Conservation (phyloP, 331 rosid species). For the Erythrophleum ivorense region DNA sequence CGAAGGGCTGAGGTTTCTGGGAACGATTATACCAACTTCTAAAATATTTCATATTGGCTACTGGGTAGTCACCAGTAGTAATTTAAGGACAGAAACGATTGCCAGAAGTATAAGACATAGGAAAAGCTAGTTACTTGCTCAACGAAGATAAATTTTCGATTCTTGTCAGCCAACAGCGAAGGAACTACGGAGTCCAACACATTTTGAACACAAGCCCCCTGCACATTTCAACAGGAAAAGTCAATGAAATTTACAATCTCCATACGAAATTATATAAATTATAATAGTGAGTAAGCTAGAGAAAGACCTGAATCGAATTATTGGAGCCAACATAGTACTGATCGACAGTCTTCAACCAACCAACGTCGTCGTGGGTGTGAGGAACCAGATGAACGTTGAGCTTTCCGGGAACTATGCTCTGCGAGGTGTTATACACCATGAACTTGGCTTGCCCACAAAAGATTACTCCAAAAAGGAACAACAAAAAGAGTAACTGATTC, state of each 20-base stretch:
- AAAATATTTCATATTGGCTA: constrained; percentile 2
- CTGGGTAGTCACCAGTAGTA: neutral
- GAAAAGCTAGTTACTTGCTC: constrained; percentile 48
- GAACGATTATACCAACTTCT: constrained; percentile 1
- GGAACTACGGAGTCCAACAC: constrained; percentile 85
- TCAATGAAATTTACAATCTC: constrained; percentile 32
- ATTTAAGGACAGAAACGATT: neutral
- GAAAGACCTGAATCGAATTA: constrained; percentile 82
- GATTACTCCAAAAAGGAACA: constrained; percentile 46
- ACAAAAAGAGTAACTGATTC: constrained; percentile 36
- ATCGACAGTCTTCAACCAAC: constrained; percentile 97
- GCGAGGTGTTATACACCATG: constrained; percentile 67
- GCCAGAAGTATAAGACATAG: neutral
- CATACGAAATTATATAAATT: neutral
- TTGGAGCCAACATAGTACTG: constrained; percentile 97
- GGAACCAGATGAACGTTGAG: constrained; percentile 92
- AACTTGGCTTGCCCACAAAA: constrained; percentile 45
- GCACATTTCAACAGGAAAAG: constrained; percentile 30
- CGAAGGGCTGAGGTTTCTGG: neutral
- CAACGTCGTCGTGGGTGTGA: constrained; percentile 97
- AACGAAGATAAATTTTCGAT: constrained; percentile 85
- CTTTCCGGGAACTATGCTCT: constrained; percentile 69
- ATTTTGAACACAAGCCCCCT: constrained; percentile 98
- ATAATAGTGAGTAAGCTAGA: neutral
- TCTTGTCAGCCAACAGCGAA: constrained; percentile 83